Percentiles rank a stretch among this genome's conserved stretches.
Evolutionary conservation across 345 rosid genomes (phyloP).

Genomic region (Leavenworthia alabamica): DNA sequence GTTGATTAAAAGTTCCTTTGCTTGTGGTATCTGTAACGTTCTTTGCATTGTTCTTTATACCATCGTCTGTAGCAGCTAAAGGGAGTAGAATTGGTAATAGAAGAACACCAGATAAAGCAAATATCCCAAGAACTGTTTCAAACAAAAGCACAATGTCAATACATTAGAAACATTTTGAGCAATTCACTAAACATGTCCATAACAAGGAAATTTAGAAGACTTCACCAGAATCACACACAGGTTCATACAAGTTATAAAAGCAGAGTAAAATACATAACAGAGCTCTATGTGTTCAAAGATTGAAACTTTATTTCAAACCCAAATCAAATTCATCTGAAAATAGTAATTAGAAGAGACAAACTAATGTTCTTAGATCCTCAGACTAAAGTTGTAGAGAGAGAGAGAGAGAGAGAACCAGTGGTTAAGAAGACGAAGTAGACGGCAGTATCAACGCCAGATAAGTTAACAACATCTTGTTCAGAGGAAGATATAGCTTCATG

Average conservation of each 20-base stretch:
- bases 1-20: slow-evolving; percentile 51
- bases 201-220: background rate
- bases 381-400: background rate
- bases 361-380: background rate
- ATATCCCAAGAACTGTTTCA: slow-evolving; percentile 58
- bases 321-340: too few relatives aligned
- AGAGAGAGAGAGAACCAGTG: slow-evolving; percentile 61
- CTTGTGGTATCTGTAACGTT: slow-evolving; percentile 31
- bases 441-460: slow-evolving; percentile 86
- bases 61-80: slow-evolving; percentile 52
- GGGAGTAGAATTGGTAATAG: slow-evolving; percentile 77
- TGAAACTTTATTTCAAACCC: slow-evolving; percentile 15
- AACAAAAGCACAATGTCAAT: slow-evolving; percentile 8
- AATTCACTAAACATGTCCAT: background rate
- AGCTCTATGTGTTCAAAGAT: slow-evolving; percentile 14
- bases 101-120: slow-evolving; percentile 54
- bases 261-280: too few relatives aligned
- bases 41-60: background rate
- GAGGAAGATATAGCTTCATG: slow-evolving; percentile 54
- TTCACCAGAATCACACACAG: too few relatives aligned
- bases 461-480: slow-evolving; percentile 58
- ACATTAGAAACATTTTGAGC: slow-evolving; percentile 1
- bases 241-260: too few relatives aligned
- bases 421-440: slow-evolving; percentile 86
- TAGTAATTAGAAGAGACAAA: too few relatives aligned